Conservation (phyloP, 2,329 filamentous ascomycete genomes). For the Raffaelea albimanens region DNA sequence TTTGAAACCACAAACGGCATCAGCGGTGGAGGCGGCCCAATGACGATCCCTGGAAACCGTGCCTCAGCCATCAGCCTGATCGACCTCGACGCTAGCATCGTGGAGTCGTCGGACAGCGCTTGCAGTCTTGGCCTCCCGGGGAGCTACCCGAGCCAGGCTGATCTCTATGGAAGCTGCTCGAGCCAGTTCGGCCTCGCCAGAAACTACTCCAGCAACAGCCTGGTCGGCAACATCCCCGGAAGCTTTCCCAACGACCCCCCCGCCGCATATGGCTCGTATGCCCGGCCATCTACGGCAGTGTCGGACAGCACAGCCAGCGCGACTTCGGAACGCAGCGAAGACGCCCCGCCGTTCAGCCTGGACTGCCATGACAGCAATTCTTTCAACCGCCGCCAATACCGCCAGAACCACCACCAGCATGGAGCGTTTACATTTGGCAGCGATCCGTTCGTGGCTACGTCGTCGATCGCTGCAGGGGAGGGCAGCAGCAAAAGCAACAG, state of each 20-base stretch:
- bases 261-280: too few species aligned
- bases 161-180: too few species aligned
- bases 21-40: slow-evolving; percentile 7
- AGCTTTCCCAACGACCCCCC: too few species aligned
- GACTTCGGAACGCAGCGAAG: background rate
- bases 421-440: slow-evolving; percentile 28
- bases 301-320: slow-evolving; percentile 34
- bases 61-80: slow-evolving; percentile 24
- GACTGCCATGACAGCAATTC: too few species aligned
- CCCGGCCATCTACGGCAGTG: slow-evolving; percentile 46
- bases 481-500: too few species aligned
- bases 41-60: slow-evolving; percentile 14
- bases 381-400: background rate
- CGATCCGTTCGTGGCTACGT: too few species aligned
- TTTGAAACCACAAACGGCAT: slow-evolving; percentile 13
- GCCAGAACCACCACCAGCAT: slow-evolving; percentile 45
- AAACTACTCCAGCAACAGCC: too few species aligned
- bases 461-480: too few species aligned
- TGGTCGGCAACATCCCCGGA: too few species aligned
- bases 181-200: too few species aligned
- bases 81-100: slow-evolving; percentile 22
- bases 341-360: slow-evolving; percentile 40
- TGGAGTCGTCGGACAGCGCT: slow-evolving; percentile 29
- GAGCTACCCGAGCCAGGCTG: too few species aligned
- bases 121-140: slow-evolving; percentile 14